These are phyloP conservation scores for Gnomoniopsis sp. DNA, from an alignment of 2,329 filamentous ascomycete species.

Conservation along the genomic window DNA sequence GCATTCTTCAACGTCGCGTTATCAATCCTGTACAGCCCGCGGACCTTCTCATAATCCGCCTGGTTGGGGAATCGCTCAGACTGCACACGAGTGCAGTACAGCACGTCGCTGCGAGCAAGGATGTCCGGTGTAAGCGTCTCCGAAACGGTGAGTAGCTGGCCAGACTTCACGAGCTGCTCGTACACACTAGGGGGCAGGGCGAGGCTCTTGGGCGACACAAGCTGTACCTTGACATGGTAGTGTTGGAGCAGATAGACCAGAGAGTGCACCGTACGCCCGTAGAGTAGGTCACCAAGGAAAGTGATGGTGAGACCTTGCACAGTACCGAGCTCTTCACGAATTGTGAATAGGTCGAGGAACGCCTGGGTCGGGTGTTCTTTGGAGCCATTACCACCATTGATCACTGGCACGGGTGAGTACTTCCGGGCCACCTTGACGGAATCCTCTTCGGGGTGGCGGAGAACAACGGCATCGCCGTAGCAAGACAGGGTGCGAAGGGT, in stretches of 20 bases:
- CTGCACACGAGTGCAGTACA: conserved; percentile 96
- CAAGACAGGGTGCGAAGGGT: conserved; percentile 90
- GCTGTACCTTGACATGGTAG: conserved; percentile 92
- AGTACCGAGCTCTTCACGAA: conserved; percentile 93
- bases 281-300: conserved; percentile 88
- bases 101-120: conserved; percentile 78
- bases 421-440: conserved; percentile 81
- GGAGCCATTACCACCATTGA: conserved; percentile 96
- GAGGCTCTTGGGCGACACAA: conserved; percentile 79
- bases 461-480: conserved; percentile 93
- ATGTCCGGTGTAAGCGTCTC: conserved; percentile 83
- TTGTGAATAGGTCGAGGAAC: conserved; percentile 96
- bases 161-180: conserved; percentile 66
- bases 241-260: conserved; percentile 90
- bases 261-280: conserved; percentile 93
- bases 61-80: conserved; percentile 89
- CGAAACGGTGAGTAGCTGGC: conserved; percentile 73
- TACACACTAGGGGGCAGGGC: conserved; percentile 73
- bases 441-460: conserved; percentile 82
- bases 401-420: conserved; percentile 85
- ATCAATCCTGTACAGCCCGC: conserved; percentile 85
- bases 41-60: conserved; percentile 79
- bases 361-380: conserved; percentile 97
- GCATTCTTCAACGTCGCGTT: conserved; percentile 86
- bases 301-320: conserved; percentile 95